A percentile compares a stretch with the other conserved stretches of the same genome.
These are phyloP conservation scores for Skeletonema menzelii DNA, from an alignment of 108 stramenopile genomes.

Conservation along the genomic window DNA sequence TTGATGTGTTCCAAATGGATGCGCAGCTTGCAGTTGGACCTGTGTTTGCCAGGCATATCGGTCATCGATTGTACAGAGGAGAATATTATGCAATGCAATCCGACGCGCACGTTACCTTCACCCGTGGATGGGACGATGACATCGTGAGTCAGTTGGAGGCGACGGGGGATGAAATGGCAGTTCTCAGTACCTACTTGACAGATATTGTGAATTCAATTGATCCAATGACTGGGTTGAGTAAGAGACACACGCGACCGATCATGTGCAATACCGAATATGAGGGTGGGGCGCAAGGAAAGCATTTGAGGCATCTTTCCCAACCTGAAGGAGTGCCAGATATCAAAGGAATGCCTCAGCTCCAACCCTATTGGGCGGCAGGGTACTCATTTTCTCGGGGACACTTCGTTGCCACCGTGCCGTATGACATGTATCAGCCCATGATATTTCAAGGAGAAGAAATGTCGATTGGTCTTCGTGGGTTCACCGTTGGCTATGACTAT, in stretches of 20 bases:
- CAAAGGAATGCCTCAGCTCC: conserved; percentile 52
- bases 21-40: conserved; percentile 58
- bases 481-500: conserved; percentile 63
- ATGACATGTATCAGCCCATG: conserved; percentile 61
- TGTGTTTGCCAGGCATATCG: conserved; percentile 58
- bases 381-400: conserved; percentile 67
- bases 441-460: conserved; percentile 75
- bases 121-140: conserved; percentile 66
- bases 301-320: conserved; percentile 60
- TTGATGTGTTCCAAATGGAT: conserved; percentile 55
- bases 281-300: conserved; percentile 36
- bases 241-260: conserved; percentile 56
- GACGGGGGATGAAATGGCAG: conserved; percentile 71
- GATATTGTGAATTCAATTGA: conserved; percentile 53
- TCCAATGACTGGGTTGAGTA: conserved; percentile 33
- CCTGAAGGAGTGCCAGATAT: conserved; percentile 49
- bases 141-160: conserved; percentile 55
- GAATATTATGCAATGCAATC: conserved; percentile 83
- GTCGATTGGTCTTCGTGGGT: conserved; percentile 54
- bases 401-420: conserved; percentile 49
- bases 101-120: conserved; percentile 81
- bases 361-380: conserved; percentile 87
- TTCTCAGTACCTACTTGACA: conserved; percentile 58
- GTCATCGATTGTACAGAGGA: conserved; percentile 54
- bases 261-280: conserved; percentile 74